Conservation (phyloP, 331 rosid species). For the Saraca asoca region DNA sequence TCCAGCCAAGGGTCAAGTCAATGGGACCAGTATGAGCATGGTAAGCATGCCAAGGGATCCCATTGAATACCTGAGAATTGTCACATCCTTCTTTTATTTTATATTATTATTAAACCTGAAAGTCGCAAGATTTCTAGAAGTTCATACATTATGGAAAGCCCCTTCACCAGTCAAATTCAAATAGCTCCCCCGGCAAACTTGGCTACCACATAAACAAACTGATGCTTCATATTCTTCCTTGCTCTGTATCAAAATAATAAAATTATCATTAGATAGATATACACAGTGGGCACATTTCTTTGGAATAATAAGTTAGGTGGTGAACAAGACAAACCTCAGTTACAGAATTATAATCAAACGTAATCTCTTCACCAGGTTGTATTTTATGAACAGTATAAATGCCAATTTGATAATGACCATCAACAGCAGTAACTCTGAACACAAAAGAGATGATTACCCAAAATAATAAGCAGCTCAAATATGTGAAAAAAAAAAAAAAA, state of each 20-base stretch:
- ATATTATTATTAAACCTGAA: slow-evolving; percentile 1
- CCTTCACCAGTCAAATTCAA: slow-evolving; percentile 97
- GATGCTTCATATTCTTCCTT: slow-evolving; percentile 99
- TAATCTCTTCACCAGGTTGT: slow-evolving; percentile 87
- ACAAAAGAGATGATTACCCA: slow-evolving; percentile 14
- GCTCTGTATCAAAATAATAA: slow-evolving; percentile 58
- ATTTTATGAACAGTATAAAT: slow-evolving; percentile 86
- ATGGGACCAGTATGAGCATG: slow-evolving; percentile 11
- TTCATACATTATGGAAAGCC: slow-evolving; percentile 80
- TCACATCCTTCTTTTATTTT: neutral
- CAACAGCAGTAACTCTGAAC: slow-evolving; percentile 93
- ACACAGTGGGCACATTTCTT: slow-evolving; percentile 9
- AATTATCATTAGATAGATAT: slow-evolving; percentile 33
- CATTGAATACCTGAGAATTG: neutral
- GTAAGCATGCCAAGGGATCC: slow-evolving; percentile 19
- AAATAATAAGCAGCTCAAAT: slow-evolving; percentile 9
- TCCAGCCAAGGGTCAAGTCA: slow-evolving; percentile 4
- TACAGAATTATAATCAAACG: slow-evolving; percentile 96
- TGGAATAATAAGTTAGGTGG: slow-evolving; percentile 2
- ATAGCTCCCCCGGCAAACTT: slow-evolving; percentile 98
- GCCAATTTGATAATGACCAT: slow-evolving; percentile 95
- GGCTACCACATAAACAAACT: slow-evolving; percentile 98
- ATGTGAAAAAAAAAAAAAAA: neutral
- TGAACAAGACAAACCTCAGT: slow-evolving; percentile 78
- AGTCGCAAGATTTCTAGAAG: slow-evolving; percentile 12